Percentiles rank a stretch among this genome's conserved stretches.
These are phyloP conservation scores for Ophiostoma piceae DNA, from an alignment of 2,329 filamentous ascomycete species.

Conservation along the genomic window DNA sequence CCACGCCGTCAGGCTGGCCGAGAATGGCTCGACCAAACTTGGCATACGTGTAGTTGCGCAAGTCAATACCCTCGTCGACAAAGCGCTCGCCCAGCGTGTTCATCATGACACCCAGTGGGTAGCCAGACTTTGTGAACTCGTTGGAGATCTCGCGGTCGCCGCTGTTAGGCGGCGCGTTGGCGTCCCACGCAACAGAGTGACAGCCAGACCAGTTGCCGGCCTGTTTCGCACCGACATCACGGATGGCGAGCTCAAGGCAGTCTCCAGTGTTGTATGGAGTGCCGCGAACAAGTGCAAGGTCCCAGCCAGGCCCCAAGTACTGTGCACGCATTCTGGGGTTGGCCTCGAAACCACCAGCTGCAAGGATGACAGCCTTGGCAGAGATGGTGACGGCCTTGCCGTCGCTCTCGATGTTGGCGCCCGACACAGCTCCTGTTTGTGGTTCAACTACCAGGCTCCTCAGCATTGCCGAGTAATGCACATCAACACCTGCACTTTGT, in stretches of 20 bases:
- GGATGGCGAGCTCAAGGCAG: constrained; percentile 48
- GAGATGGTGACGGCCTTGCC: neutral
- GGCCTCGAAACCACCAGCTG: constrained; percentile 54
- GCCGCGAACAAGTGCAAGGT: constrained; percentile 56
- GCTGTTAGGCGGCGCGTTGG: constrained; percentile 48
- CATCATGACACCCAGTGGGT: constrained; percentile 61
- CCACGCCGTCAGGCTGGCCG: constrained; percentile 51
- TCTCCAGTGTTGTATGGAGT: constrained; percentile 62
- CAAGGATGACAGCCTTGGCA: neutral
- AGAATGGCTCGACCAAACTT: constrained; percentile 59
- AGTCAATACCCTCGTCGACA: constrained; percentile 60
- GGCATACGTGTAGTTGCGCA: constrained; percentile 64
- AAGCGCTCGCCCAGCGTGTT: constrained; percentile 56
- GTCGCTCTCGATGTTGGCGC: neutral
- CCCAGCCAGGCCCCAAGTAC: constrained; percentile 55
- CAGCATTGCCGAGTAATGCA: neutral
- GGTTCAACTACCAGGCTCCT: neutral
- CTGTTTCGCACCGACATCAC: constrained; percentile 45
- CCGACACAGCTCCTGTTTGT: neutral
- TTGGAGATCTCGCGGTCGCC: constrained; percentile 59
- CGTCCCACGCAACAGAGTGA: constrained; percentile 62
- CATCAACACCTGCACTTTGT: neutral
- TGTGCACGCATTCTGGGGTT: constrained; percentile 51
- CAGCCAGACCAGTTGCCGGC: constrained; percentile 60
- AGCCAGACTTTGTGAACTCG: constrained; percentile 64